Evolutionary conservation across 345 rosid genomes (phyloP), one percentile per base, ranked within the genome.

Genomic region (Rhodomyrtus tomentosa): DNA sequence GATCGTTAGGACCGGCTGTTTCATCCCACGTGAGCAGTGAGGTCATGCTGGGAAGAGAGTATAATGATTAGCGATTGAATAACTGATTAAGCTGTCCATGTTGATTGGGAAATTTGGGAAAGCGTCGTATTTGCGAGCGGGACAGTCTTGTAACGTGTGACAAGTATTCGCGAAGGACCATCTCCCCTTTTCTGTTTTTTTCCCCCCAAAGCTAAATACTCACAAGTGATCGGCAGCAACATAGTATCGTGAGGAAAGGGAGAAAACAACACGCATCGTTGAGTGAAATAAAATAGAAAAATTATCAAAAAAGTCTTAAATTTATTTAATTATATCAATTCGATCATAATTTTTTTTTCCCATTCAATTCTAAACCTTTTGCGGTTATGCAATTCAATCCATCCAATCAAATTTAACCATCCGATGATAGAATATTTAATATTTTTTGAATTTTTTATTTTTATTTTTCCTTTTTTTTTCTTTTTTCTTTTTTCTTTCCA

Each of bases 141-240:
- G 32, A 12, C 29, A 55, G 13, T 11, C 0, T 55, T n/a, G n/a
- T n/a, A n/a, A n/a, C n/a, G n/a, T n/a, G 40, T 38, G 40, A 38
- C 40, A 38, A 38, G 40, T 2, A 38, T 38, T 38, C 40, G 4
- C 40, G 4, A 40, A 40, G 0, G 15, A 55, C 7, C 25, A 11
- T 3, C n/a, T 11, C 5, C 1, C n/a, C n/a, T n/a, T n/a, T n/a
- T n/a, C n/a, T n/a, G n/a, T n/a, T n/a, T n/a, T n/a, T n/a, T n/a
- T n/a, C n/a, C n/a, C n/a, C n/a, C n/a, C 29, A 4, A 25, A 32
- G 18, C 20, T n/a, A 0, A 58, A 58, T 27, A 0, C 32, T 58
- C 4, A 9, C 27, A 2, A 0, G 2, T 1, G 3, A 27, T 27
- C 2, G 18, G 14, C 0, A 56, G 16, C 2, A 4, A 56, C 0